Percentiles rank a stretch among this genome's conserved stretches.
phyloP scores from a whole-genome alignment of 2,329 filamentous ascomycete genomes.

The Cladosporium sp. region DNA sequence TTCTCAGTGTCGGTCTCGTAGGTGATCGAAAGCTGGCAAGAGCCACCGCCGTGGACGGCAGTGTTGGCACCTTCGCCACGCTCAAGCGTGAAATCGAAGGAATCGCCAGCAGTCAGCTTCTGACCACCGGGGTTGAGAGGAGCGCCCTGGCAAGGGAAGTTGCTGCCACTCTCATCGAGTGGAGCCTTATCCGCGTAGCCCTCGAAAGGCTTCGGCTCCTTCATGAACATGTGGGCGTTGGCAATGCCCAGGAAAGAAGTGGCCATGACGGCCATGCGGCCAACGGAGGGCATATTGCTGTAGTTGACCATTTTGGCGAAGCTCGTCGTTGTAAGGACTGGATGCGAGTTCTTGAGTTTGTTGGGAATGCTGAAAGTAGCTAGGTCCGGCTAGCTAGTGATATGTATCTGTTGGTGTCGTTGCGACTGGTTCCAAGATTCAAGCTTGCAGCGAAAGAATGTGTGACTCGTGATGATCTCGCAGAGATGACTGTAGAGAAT shows the following conservation, averaged over 20 bases:
- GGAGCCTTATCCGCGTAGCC: constrained; percentile 56
- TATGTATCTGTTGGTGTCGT: background rate
- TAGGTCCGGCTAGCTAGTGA: constrained; percentile 12
- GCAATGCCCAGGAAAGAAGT: constrained; percentile 53
- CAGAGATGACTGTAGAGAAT: constrained; percentile 13
- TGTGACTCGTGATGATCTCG: constrained; percentile 11
- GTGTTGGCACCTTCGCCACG: constrained; percentile 49
- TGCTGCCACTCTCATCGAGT: constrained; percentile 51
- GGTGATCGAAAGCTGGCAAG: constrained; percentile 83
- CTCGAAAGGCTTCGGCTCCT: constrained; percentile 59
- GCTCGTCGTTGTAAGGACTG: constrained; percentile 12
- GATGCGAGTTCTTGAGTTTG: constrained; percentile 8
- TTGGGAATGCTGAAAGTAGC: constrained; percentile 3
- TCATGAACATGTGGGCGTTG: constrained; percentile 73
- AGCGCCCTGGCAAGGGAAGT: constrained; percentile 80
- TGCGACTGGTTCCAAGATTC: constrained; percentile 3
- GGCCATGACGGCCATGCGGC: constrained; percentile 47
- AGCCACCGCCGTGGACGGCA: constrained; percentile 84
- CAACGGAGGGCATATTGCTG: constrained; percentile 43
- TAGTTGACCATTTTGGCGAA: constrained; percentile 15
- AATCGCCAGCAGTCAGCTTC: constrained; percentile 59
- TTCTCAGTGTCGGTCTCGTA: constrained; percentile 65
- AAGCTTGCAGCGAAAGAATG: constrained; percentile 9
- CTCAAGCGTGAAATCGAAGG: constrained; percentile 58
- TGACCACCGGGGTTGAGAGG: constrained; percentile 42